These are phyloP conservation scores for Ceratocystis alfenasii DNA, from an alignment of 2,329 filamentous ascomycete species.

Conservation along the genomic window DNA sequence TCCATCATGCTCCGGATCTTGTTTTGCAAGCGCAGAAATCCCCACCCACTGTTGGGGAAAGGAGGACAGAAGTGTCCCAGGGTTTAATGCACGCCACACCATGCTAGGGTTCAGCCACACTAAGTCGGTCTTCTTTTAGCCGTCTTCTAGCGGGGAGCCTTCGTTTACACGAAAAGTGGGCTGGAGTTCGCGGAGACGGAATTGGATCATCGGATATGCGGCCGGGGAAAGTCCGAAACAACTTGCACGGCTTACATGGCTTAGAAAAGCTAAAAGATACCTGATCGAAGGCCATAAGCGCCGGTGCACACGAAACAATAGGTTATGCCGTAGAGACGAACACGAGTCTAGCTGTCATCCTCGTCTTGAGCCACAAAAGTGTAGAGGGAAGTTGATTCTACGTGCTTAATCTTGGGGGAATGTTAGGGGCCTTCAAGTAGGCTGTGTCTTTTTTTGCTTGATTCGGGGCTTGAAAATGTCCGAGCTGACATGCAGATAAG, in stretches of 20 bases:
- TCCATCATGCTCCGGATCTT: background rate
- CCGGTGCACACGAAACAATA: background rate
- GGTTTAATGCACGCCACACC: background rate
- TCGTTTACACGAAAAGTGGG: background rate
- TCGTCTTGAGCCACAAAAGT: background rate
- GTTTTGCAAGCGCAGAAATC: background rate
- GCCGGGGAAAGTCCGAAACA: slow-evolving; percentile 8
- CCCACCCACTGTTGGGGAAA: background rate
- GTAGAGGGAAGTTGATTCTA: background rate
- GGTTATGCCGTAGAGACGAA: background rate
- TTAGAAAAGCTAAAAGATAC: background rate
- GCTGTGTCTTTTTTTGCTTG: background rate
- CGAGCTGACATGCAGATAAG: slow-evolving; percentile 7
- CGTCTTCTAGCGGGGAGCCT: background rate
- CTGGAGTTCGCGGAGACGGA: background rate
- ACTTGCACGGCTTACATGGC: background rate
- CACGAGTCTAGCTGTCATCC: background rate
- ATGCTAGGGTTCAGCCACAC: background rate
- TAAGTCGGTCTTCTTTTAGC: background rate
- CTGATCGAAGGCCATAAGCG: background rate
- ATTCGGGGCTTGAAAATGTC: background rate
- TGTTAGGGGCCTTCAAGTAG: background rate
- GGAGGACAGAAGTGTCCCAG: background rate
- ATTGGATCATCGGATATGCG: background rate
- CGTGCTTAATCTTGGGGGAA: background rate